Evolutionary conservation across 2,329 filamentous ascomycete genomes (phyloP).

Genomic region (Sporothrix inflata): DNA sequence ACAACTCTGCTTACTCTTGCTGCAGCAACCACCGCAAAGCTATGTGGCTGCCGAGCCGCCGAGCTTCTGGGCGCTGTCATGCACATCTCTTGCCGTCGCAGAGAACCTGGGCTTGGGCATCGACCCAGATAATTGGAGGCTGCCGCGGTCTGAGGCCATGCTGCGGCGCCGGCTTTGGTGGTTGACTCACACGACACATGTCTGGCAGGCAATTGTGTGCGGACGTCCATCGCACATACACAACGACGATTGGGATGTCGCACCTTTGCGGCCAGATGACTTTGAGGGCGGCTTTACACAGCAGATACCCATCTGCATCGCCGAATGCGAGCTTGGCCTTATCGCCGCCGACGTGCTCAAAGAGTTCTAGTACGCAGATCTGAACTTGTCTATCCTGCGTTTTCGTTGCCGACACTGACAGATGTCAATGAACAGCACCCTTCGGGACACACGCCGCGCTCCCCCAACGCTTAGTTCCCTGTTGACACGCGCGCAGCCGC

Average conservation of each 20-base stretch:
- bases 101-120: constrained; percentile 37
- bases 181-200: constrained; percentile 36
- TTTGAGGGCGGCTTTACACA: constrained; percentile 32
- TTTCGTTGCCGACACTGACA: constrained; percentile 1
- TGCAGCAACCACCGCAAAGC: constrained; percentile 36
- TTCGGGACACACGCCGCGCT: constrained; percentile 27
- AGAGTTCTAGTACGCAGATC: constrained; percentile 37
- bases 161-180: constrained; percentile 38
- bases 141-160: constrained; percentile 35
- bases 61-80: constrained; percentile 36
- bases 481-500: constrained; percentile 35
- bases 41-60: constrained; percentile 36
- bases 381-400: neutral
- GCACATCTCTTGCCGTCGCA: constrained; percentile 35
- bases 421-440: constrained; percentile 28
- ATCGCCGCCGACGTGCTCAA: constrained; percentile 37
- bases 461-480: constrained; percentile 29
- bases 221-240: constrained; percentile 35
- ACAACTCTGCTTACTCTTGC: constrained; percentile 36
- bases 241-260: constrained; percentile 35
- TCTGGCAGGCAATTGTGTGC: constrained; percentile 35
- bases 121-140: constrained; percentile 35
- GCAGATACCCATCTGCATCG: constrained; percentile 35
- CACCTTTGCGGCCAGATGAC: constrained; percentile 31
- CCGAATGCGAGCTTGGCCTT: constrained; percentile 33